Conservation (phyloP, 306 rosid species). For the Vigna unguiculata region DNA sequence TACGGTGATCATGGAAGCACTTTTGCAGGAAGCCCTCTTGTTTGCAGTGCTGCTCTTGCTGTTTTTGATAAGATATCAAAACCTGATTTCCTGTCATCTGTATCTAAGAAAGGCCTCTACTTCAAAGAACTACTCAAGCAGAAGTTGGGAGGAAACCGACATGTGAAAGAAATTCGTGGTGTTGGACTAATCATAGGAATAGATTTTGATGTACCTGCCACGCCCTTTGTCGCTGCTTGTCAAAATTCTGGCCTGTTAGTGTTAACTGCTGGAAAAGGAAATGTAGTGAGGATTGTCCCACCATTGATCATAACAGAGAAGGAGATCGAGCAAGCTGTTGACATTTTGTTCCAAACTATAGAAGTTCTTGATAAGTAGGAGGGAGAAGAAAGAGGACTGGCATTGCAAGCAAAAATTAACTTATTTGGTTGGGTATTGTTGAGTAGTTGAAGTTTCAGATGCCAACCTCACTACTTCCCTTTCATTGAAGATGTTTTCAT, state of each 20-base stretch:
- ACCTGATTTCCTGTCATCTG: conserved; percentile 65
- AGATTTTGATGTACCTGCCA: conserved; percentile 76
- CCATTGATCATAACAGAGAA: conserved; percentile 83
- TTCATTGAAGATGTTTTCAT: conserved; percentile 5
- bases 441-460: neutral
- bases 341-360: conserved; percentile 58
- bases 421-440: conserved; percentile 13
- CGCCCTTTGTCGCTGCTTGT: conserved; percentile 77
- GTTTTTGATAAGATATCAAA: conserved; percentile 76
- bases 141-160: conserved; percentile 73
- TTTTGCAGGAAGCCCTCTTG: conserved; percentile 81
- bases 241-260: conserved; percentile 73
- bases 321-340: conserved; percentile 76
- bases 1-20: conserved; percentile 96
- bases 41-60: conserved; percentile 78
- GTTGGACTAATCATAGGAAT: conserved; percentile 80
- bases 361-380: conserved; percentile 66
- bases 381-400: conserved; percentile 35
- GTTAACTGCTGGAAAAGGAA: conserved; percentile 89
- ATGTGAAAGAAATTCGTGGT: conserved; percentile 80
- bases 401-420: neutral
- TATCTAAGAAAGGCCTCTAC: conserved; percentile 69
- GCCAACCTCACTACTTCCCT: neutral
- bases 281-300: conserved; percentile 86
- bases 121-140: conserved; percentile 72